phyloP scores from a whole-genome alignment of 2,329 filamentous ascomycete species.

The Cytospora chrysosperma region DNA sequence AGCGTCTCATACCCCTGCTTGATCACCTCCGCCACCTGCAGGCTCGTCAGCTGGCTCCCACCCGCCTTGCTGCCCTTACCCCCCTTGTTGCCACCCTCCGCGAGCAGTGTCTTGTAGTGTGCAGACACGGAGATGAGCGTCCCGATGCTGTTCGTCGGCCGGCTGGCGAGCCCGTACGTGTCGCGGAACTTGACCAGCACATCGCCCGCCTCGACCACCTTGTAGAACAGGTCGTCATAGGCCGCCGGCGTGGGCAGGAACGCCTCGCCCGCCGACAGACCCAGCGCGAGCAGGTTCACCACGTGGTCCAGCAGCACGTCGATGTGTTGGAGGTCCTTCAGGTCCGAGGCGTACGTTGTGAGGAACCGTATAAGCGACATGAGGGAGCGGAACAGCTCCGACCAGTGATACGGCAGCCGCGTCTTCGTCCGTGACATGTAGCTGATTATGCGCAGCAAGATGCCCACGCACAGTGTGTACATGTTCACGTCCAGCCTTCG shows the following conservation, averaged over 20 bases:
- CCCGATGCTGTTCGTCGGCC: conserved; percentile 70
- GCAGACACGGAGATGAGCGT: conserved; percentile 78
- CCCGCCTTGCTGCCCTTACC: conserved; percentile 42
- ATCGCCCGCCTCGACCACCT: conserved; percentile 89
- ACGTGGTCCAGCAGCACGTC: conserved; percentile 72
- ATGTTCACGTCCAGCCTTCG: conserved; percentile 80
- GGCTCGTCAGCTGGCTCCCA: conserved; percentile 68
- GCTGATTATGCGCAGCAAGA: conserved; percentile 79
- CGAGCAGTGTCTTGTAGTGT: conserved; percentile 84
- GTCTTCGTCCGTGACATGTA: conserved; percentile 80
- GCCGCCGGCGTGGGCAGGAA: conserved; percentile 85
- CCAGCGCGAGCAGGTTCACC: conserved; percentile 79
- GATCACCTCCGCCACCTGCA: conserved; percentile 86
- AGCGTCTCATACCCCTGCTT: conserved; percentile 95
- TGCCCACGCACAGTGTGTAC: conserved; percentile 78
- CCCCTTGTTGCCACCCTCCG: conserved; percentile 51
- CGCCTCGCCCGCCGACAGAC: conserved; percentile 81
- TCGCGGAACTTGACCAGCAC: conserved; percentile 79
- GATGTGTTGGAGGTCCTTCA: conserved; percentile 68
- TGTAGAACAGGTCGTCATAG: conserved; percentile 98
- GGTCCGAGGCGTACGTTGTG: conserved; percentile 77
- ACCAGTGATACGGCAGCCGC: conserved; percentile 88
- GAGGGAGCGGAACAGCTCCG: conserved; percentile 87
- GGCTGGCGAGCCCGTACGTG: conserved; percentile 62
- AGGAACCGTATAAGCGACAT: conserved; percentile 88